Conservation (phyloP, 2,329 filamentous ascomycete genomes). For the Hypoxylon sp. region DNA sequence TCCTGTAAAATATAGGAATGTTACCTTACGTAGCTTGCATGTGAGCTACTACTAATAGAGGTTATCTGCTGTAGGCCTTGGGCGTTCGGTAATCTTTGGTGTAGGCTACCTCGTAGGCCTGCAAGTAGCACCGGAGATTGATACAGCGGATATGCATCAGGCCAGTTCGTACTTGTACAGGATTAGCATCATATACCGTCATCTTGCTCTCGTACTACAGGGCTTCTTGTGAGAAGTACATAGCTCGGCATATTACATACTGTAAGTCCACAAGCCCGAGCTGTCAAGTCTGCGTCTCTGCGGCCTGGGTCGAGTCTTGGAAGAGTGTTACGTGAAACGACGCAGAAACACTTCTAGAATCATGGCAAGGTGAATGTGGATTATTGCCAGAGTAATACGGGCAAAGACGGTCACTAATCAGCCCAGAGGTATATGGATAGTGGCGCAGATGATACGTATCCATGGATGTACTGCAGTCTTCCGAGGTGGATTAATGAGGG, state of each 20-base stretch:
- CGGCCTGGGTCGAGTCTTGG: conserved; percentile 10
- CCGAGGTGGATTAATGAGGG: conserved; percentile 33
- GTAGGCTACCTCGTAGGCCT: conserved; percentile 26
- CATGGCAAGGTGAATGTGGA: conserved; percentile 39
- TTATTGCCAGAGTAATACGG: conserved; percentile 6
- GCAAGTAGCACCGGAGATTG: conserved; percentile 38
- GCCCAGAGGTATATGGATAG: conserved; percentile 9
- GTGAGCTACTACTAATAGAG: conserved; percentile 27
- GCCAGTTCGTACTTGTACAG: conserved; percentile 22
- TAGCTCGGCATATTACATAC: conserved; percentile 34
- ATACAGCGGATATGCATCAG: conserved; percentile 35
- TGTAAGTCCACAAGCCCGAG: conserved; percentile 20
- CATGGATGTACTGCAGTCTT: conserved; percentile 5
- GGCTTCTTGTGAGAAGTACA: conserved; percentile 18
- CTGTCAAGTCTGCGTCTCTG: conserved; percentile 38
- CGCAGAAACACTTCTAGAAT: conserved; percentile 44
- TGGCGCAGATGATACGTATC: conserved; percentile 10
- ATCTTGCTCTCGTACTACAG: conserved; percentile 24
- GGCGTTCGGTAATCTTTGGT: conserved; percentile 33
- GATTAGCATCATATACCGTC: conserved; percentile 31
- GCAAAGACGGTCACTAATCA: conserved; percentile 24
- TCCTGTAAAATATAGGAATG: conserved; percentile 4
- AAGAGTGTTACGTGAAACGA: conserved; percentile 40
- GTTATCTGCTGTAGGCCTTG: conserved; percentile 20
- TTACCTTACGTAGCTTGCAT: conserved; percentile 28